Percentiles rank a stretch among this genome's conserved stretches.
phyloP scores from a whole-genome alignment of 768 basidiomycete species.

The Tylopilus felleus region DNA sequence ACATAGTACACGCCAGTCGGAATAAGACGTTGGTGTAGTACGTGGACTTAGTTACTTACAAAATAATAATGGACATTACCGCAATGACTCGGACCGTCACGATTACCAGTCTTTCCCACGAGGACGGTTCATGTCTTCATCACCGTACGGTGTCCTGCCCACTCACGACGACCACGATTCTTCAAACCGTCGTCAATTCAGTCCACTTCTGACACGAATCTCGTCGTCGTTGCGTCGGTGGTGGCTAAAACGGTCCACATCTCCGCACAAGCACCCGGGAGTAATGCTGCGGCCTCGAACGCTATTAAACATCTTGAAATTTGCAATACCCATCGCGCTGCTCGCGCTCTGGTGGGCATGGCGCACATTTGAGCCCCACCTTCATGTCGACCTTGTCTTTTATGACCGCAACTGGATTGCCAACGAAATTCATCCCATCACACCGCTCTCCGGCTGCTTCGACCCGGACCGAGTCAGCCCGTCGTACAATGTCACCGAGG shows the following conservation, averaged over 20 bases:
- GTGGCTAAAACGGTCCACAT: slow-evolving; percentile 5
- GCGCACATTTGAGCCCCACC: slow-evolving; percentile 60
- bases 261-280: not conserved
- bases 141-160: slow-evolving; percentile 8
- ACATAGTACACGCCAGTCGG: too few relatives aligned
- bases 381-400: slow-evolving; percentile 78
- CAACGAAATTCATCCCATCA: slow-evolving; percentile 62
- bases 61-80: too few relatives aligned
- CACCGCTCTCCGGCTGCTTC: slow-evolving; percentile 74
- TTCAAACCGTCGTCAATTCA: not conserved
- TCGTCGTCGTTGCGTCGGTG: slow-evolving; percentile 1
- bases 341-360: slow-evolving; percentile 36
- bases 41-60: too few relatives aligned
- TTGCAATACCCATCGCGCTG: slow-evolving; percentile 35
- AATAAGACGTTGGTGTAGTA: too few relatives aligned
- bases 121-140: slow-evolving; percentile 6
- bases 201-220: not conserved
- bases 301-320: slow-evolving; percentile 40
- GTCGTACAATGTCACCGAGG: slow-evolving; percentile 64
- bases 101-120: too few relatives aligned
- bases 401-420: slow-evolving; percentile 75
- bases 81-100: too few relatives aligned
- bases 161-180: slow-evolving; percentile 10
- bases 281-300: slow-evolving; percentile 30
- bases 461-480: slow-evolving; percentile 54